Base-by-base conservation (phyloP, 805 yeast species). In the Ogataea ramenticola region DNA sequence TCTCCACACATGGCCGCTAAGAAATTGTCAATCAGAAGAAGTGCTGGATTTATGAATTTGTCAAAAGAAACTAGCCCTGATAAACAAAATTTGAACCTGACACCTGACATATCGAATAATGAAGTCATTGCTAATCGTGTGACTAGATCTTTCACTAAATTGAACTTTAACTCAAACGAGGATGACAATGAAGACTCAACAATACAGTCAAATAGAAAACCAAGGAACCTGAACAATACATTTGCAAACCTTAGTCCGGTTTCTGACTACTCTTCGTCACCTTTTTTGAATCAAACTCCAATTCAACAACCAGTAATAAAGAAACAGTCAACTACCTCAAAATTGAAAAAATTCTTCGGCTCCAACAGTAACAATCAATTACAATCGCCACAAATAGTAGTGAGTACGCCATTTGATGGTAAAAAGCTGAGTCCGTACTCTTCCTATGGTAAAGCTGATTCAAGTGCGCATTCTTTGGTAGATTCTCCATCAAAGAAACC, bases 41-140 rank as follows among this genome's bases (percentile, higher is more conserved):
- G 80, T 64, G 74, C 69, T 2, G 80, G 79, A 2, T 59, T 75
- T 10, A 53, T 77, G 48, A 76, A 77, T 44, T 51, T 77, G 41
- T 72, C 79, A 12, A 55, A 74, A 20, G 75, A 70, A 38, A 65
- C 70, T 2, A 65, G 61, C 38, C 57, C 60, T 8, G 52, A 43
- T 10, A 41, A 39, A 21, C 44, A 42, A 17, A 43, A 43, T 24
- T 10, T 24, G 27, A 24, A 6, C 10, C 10, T 24, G 10, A 42
- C 38, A 19, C n/a, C 24, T 6, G 26, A 20, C 6, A 6, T 20
- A 54, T 56, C 41, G 54, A 52, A 36, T 53, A 50, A 46, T 62
- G 42, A 56, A 24, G 47, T 52, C 41, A 49, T 45, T 40, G 41
- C 46, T 43, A 49, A 51, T 50, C 56, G 61, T 46, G 54, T 62